Percentiles rank a stretch among this genome's conserved stretches.
Conservation (phyloP, 371 early-diverging fungal species). For the Apophysomyces elegans region DNA sequence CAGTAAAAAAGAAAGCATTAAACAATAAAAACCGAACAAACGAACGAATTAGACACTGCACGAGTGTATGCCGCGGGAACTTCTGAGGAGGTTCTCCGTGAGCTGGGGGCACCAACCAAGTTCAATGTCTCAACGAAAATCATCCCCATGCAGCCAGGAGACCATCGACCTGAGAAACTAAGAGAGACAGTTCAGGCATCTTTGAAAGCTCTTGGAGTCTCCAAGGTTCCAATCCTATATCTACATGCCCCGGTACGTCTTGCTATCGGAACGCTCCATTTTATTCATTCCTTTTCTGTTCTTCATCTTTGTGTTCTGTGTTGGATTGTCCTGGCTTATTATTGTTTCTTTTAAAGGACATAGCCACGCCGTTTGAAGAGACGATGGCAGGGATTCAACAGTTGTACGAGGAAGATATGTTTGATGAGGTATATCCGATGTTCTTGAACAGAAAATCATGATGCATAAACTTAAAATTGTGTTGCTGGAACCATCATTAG, state of each 20-base stretch:
- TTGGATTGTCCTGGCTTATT: too few relatives aligned
- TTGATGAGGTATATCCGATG: constrained; percentile 30
- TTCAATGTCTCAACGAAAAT: constrained; percentile 62
- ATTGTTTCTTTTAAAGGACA: constrained; percentile 18
- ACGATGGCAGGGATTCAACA: constrained; percentile 50
- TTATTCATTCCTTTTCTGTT: background rate
- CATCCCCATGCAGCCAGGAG: constrained; percentile 57
- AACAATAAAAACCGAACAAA: background rate
- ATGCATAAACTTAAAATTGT: background rate
- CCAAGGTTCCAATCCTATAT: constrained; percentile 56
- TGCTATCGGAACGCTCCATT: too few relatives aligned
- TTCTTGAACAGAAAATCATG: too few relatives aligned
- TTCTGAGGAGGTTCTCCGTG: constrained; percentile 54
- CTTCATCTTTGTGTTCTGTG: background rate
- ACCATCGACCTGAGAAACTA: constrained; percentile 53
- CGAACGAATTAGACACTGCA: constrained; percentile 26
- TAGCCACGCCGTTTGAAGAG: constrained; percentile 46
- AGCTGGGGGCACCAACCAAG: constrained; percentile 31
- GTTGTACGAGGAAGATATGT: constrained; percentile 47
- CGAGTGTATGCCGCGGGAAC: constrained; percentile 53
- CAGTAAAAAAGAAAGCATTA: background rate
- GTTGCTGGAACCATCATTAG: constrained; percentile 8
- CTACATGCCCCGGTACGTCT: constrained; percentile 52
- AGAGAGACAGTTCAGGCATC: constrained; percentile 41
- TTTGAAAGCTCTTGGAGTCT: constrained; percentile 33